Evolutionary conservation across 83 land plant genomes (phyloP), one percentile per base, ranked within the genome.

Genomic region (Picea abies): DNA sequence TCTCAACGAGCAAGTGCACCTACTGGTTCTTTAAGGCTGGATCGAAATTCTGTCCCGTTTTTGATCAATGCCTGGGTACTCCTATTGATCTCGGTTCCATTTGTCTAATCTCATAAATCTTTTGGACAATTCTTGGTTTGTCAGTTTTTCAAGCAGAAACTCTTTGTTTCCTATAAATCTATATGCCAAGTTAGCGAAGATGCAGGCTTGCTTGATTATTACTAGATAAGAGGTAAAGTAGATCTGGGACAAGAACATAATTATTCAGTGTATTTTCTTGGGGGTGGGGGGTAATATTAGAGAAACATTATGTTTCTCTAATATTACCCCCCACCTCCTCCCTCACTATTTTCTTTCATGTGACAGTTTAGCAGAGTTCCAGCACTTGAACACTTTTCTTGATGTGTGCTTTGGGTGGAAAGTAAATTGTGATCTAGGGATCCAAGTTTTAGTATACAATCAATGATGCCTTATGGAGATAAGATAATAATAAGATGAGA

Each of bases 11-110:
- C 85, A 41, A 76, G 82, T 77, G 63, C 78, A 22, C 66, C 79
- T 0, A 61, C 91, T 22, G 83, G 85, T 83, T 80, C 90, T 29
- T 49, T 91, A 60, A 90, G 92, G 47, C 84, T 94, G 90, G 96
- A 96, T 87, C 83, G 87, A 63, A 94, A 88, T 60, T 87, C 93
- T n/a, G 87, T 93, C 39, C 97, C 91, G 56, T 96, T 96, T 83
- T 81, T 96, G 69, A 87, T 89, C 79, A 92, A 96, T 86, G 99
- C 99, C 73, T 96, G 96, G 99, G 99, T 96, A 90, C n/a, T 41
- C 20, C 23, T n/a, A 26, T 65, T 22, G 20, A 65, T 65, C 56
- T 49, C 12, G 56, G 56, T 1, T 63, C 64, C 11, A 26, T 22
- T 14, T 19, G 60, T 35, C 80, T 63, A 66, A 25, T 60, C 35